phyloP scores from a whole-genome alignment of 306 rosid genomes.

The Argentina anserina region DNA sequence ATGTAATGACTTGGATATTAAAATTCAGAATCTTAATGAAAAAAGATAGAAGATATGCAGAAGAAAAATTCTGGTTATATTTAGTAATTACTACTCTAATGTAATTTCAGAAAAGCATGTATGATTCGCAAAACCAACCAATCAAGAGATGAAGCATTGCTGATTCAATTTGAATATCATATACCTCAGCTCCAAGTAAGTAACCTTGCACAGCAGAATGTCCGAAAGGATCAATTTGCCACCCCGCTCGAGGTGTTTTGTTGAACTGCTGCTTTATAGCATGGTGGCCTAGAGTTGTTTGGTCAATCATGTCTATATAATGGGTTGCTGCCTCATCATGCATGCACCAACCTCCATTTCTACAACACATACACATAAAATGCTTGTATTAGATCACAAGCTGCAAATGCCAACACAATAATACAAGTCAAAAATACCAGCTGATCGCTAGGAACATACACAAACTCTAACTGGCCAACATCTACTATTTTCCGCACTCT shows the following conservation, averaged over 20 bases:
- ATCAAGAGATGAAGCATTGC: not conserved
- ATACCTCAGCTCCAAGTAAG: conserved; percentile 75
- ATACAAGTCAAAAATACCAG: not conserved
- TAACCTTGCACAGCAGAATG: conserved; percentile 92
- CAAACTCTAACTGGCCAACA: conserved; percentile 64
- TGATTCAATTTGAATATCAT: not conserved
- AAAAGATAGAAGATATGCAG: not conserved
- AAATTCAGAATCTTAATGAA: not conserved
- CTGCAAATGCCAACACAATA: not conserved
- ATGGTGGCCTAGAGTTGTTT: conserved; percentile 75
- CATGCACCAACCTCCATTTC: conserved; percentile 99
- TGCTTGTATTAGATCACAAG: not conserved
- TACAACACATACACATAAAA: conserved; percentile 14
- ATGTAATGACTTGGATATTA: not conserved
- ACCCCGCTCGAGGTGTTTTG: conserved; percentile 66
- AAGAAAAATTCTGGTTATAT: not conserved
- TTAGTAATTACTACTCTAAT: not conserved
- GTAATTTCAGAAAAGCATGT: not conserved
- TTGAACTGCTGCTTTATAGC: conserved; percentile 61
- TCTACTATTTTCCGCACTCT: conserved; percentile 57
- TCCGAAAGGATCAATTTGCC: conserved; percentile 96
- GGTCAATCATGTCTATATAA: conserved; percentile 94
- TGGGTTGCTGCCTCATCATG: conserved; percentile 91
- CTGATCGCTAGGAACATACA: conserved; percentile 35
- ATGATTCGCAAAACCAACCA: not conserved